phyloP scores from a whole-genome alignment of 1,284 basidiomycete genomes.

The Sutorius eximius region DNA sequence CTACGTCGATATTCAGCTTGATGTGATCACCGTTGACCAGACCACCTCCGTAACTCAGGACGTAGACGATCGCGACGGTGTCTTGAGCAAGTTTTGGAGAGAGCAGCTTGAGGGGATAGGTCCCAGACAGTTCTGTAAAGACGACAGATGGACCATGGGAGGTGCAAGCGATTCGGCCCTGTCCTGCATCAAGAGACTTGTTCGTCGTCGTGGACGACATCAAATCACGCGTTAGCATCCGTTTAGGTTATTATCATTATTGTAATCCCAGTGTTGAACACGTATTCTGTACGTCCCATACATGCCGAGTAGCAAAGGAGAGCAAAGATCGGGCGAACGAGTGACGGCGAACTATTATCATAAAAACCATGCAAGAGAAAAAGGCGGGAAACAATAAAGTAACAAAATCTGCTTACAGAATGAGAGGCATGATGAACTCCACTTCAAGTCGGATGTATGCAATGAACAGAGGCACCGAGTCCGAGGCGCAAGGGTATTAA shows the following conservation, averaged over 20 bases:
- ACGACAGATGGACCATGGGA: slow-evolving; percentile 54
- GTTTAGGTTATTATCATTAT: slow-evolving; percentile 24
- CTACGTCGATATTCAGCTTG: slow-evolving; percentile 63
- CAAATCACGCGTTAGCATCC: not conserved
- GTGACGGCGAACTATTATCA: slow-evolving; percentile 20
- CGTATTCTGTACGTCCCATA: slow-evolving; percentile 35
- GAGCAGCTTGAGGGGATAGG: slow-evolving; percentile 91
- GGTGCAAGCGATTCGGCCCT: slow-evolving; percentile 54
- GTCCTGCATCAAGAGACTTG: slow-evolving; percentile 44
- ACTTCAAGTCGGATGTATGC: slow-evolving; percentile 25
- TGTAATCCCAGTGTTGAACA: slow-evolving; percentile 33
- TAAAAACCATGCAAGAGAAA: slow-evolving; percentile 22
- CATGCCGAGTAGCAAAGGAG: slow-evolving; percentile 29
- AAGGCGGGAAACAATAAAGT: slow-evolving; percentile 25
- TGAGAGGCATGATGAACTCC: slow-evolving; percentile 26
- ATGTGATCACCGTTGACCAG: slow-evolving; percentile 87
- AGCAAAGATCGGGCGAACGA: slow-evolving; percentile 21
- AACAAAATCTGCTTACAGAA: slow-evolving; percentile 32
- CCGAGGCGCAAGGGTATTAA: slow-evolving; percentile 21
- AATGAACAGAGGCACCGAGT: slow-evolving; percentile 21
- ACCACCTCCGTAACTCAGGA: slow-evolving; percentile 91
- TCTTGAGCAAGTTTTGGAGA: slow-evolving; percentile 58
- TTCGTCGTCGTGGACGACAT: slow-evolving; percentile 16
- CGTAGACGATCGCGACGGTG: slow-evolving; percentile 71
- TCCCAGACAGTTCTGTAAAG: slow-evolving; percentile 77